Conservation (phyloP, 2,329 filamentous ascomycete genomes). For the Fusarium burgessii region DNA sequence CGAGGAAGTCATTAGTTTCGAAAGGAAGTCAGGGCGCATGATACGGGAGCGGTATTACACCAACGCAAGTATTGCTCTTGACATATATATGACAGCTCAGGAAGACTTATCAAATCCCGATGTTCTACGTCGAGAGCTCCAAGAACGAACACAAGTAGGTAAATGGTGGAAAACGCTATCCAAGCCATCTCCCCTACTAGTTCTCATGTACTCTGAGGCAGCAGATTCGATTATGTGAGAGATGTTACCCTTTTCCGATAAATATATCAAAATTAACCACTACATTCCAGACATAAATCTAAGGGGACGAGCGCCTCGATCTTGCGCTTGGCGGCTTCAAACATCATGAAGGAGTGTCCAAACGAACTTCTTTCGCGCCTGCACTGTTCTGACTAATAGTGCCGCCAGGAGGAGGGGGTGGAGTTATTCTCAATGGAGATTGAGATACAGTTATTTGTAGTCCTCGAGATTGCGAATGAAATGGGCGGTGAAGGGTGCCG, state of each 20-base stretch:
- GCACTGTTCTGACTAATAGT: no score
- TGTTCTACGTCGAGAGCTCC: not conserved
- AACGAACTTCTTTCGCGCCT: not conserved
- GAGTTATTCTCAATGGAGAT: no score
- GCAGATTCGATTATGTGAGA: not conserved
- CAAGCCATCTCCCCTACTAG: not conserved
- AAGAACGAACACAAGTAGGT: not conserved
- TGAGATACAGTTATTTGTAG: no score
- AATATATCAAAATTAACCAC: not conserved
- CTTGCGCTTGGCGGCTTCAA: not conserved
- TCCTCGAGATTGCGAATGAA: no score
- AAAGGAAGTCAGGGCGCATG: not conserved
- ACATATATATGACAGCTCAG: not conserved
- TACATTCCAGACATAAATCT: not conserved
- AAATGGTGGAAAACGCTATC: not conserved
- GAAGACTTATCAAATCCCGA: not conserved
- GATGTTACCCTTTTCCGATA: not conserved
- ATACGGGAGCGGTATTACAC: not conserved
- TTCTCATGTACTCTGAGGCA: not conserved
- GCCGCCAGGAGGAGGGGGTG: no score
- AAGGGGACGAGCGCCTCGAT: not conserved
- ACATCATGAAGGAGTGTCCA: not conserved
- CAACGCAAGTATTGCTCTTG: not conserved
- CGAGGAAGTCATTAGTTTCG: not conserved
- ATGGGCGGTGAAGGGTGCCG: no score